Base-by-base conservation (phyloP, 257 asterid species). In the Agastache rugosa region DNA sequence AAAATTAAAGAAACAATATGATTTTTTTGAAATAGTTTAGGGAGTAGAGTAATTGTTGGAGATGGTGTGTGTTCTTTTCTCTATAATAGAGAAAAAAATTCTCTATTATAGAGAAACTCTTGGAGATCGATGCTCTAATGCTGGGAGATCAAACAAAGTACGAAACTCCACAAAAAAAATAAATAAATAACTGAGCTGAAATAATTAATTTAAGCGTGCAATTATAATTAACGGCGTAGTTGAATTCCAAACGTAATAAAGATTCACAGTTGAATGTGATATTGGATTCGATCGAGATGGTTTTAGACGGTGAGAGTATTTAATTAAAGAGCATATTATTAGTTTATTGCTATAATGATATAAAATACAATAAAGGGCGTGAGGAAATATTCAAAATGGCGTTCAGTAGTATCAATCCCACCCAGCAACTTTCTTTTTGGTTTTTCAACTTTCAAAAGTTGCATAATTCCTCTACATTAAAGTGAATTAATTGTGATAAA, bases 361-460 rank as follows among this genome's bases (percentile, higher is more conserved):
- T 41, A 22, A 73, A 70, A 82, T 20, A 34, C 78, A 72, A 59
- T 63, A 75, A 79, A 78, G 81, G 79, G 54, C 3, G 62, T 48
- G 20, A 76, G 83, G 95, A 90, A 82, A 88, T 87, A 83, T 88
- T 88, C 89, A 88, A 83, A 84, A 77, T 80, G 85, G 86, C 68
- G 80, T 77, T 79, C 66, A 77, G 91, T 85, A 77, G 91, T 85
- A 85, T 88, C 89, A 82, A 90, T 83, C 88, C 85, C 75, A 82
- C 66, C 63, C 78, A 77, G 75, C 84, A 84, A 70, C 84, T 83
- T 84, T 83, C 63, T 73, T 88, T 85, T 80, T 35, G 78, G 77
- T 69, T 84, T 75, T 77, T 75, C 82, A 82, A 77, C 83, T 85
- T 85, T 86, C 67, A 84, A 93, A 93, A 89, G 96, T 85, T 86